Base-by-base conservation (phyloP, 352 stramenopile genomes). In the Phytophthora macrochlamydospora region DNA sequence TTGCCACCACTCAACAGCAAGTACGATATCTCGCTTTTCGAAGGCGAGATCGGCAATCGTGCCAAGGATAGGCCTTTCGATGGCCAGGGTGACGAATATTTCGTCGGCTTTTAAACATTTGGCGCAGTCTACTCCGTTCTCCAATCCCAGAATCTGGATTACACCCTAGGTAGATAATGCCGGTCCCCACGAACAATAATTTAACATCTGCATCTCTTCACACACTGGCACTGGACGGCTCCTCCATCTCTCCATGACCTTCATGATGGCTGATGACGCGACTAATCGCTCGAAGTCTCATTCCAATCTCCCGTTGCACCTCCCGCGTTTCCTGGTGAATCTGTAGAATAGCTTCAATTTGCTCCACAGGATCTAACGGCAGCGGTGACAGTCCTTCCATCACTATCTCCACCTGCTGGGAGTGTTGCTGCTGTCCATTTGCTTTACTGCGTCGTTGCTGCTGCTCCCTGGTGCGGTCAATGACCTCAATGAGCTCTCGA, bases 11-110 rank as follows among this genome's bases (percentile, higher is more conserved):
- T 93, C 37, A 79, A 51, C n/a, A 69, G 72, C 53, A 79, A 74
- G 63, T 89, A 87, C 54, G 85, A 93, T 59, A 91, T 87, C 49
- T 93, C 83, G 9, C 71, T 92, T 6, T 93, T 91, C 48, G 85
- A 92, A 66, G 82, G 79, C 42, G 80, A 94, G 58, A 87, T 90
- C 58, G 81, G 80, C 52, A 86, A 90, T 60, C 78, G 82, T 46
- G 76, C 72, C 53, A 89, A 87, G 57, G 83, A 93, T 63, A 75
- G 79, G 40, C 66, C 80, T n/a, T 90, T 90, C 52, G 73, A 94
- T 40, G 82, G 84, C 8, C 73, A 76, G n/a, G 84, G 78, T 46
- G 69, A 90, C 61, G 76, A 90, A 43, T 85, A 80, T 56, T 92
- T 93, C 46, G 55, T 87, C 37, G 85, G 74, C n/a, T 93, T 92